Conservation (phyloP, 805 yeast genomes). For the Sporopachydermia quercuum region DNA sequence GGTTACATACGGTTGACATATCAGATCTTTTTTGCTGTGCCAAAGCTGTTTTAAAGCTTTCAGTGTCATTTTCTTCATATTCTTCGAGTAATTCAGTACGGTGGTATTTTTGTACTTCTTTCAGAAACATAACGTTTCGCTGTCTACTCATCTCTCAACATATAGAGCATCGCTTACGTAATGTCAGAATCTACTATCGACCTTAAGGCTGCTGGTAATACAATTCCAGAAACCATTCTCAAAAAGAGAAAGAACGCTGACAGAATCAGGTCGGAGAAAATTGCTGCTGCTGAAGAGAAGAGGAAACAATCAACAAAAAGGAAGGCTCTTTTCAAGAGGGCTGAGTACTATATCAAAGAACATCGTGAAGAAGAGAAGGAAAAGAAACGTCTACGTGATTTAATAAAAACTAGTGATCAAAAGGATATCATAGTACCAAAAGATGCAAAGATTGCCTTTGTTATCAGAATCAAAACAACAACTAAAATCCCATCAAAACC, state of each 20-base stretch:
- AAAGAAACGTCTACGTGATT: slow-evolving; percentile 50
- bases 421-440: slow-evolving; percentile 36
- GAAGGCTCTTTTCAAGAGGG: slow-evolving; percentile 77
- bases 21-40: no score
- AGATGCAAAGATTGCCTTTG: slow-evolving; percentile 53
- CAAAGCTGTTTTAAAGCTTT: no score
- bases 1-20: no score
- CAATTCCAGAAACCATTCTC: slow-evolving; percentile 38
- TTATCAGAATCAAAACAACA: slow-evolving; percentile 68
- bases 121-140: no score
- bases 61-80: no score
- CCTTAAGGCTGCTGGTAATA: neutral
- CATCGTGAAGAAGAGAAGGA: slow-evolving; percentile 88
- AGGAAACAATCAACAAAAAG: slow-evolving; percentile 30
- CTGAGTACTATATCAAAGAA: slow-evolving; percentile 93
- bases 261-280: slow-evolving; percentile 40
- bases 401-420: neutral
- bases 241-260: slow-evolving; percentile 46
- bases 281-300: slow-evolving; percentile 29
- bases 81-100: no score
- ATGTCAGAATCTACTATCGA: neutral
- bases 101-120: no score
- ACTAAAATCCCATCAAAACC: slow-evolving; percentile 72
- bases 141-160: no score
- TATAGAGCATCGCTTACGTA: no score